Evolutionary conservation across 1,284 basidiomycete genomes (phyloP).

Genomic region (Crepidotus sp.): DNA sequence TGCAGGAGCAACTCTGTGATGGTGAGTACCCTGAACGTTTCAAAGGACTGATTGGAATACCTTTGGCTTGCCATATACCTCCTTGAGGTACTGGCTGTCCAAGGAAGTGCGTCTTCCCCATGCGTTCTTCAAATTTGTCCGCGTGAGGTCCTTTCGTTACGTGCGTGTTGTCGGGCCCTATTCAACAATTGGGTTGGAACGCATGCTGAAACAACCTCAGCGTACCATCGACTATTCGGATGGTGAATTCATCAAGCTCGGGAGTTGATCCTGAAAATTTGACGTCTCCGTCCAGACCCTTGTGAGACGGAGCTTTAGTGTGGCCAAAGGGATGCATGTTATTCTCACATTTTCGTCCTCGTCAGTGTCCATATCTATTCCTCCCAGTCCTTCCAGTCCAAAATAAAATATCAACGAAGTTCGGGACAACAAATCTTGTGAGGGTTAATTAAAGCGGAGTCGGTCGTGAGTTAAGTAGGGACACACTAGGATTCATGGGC

Average conservation of each 20-base stretch:
- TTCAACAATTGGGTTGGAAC: background rate
- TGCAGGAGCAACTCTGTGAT: slow-evolving; percentile 57
- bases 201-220: background rate
- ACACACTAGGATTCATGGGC: slow-evolving; percentile 63
- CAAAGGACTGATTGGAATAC: slow-evolving; percentile 28
- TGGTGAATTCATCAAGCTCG: slow-evolving; percentile 73
- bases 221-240: slow-evolving; percentile 75
- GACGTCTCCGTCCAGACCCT: slow-evolving; percentile 69
- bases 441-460: slow-evolving; percentile 2
- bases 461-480: background rate
- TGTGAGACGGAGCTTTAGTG: slow-evolving; percentile 13
- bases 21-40: slow-evolving; percentile 5
- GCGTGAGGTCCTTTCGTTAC: slow-evolving; percentile 48
- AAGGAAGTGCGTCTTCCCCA: slow-evolving; percentile 67
- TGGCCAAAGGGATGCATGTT: no score
- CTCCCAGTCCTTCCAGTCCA: slow-evolving; percentile 81
- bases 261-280: slow-evolving; percentile 64
- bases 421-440: slow-evolving; percentile 44
- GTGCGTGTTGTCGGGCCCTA: slow-evolving; percentile 51
- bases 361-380: slow-evolving; percentile 68
- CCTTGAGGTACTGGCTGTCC: slow-evolving; percentile 59
- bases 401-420: slow-evolving; percentile 79
- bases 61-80: slow-evolving; percentile 79
- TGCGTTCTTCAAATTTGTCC: slow-evolving; percentile 50
- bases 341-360: slow-evolving; percentile 65